Percentiles rank a stretch among this genome's conserved stretches.
These are phyloP conservation scores for Candida endomychidarum DNA, from an alignment of 805 yeast genomes.

Conservation along the genomic window DNA sequence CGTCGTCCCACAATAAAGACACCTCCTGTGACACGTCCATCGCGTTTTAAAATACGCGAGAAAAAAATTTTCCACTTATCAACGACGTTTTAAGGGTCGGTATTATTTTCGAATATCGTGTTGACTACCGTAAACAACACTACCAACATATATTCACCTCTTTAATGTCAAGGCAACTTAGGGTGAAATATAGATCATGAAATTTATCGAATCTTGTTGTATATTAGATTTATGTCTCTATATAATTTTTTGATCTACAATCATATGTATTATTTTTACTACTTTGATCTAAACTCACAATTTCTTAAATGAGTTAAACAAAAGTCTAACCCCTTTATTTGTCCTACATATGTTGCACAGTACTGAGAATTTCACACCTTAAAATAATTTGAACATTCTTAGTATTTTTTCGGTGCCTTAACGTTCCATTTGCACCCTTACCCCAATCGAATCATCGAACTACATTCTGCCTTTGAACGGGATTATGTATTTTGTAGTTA, in stretches of 20 bases:
- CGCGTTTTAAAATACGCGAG: slow-evolving; percentile 8
- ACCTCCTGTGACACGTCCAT: slow-evolving; percentile 9
- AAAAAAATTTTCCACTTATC: slow-evolving; percentile 4
- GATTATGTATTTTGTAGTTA: too few species aligned
- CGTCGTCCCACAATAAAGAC: slow-evolving; percentile 6
- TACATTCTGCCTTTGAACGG: too few species aligned
- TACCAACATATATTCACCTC: too few species aligned
- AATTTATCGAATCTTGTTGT: too few species aligned
- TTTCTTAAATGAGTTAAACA: slow-evolving; percentile 2
- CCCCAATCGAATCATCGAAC: neutral
- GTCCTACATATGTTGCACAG: slow-evolving; percentile 6
- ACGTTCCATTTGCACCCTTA: neutral
- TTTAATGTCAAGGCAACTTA: too few species aligned
- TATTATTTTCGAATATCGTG: neutral
- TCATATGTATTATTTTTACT: neutral
- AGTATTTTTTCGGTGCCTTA: slow-evolving; percentile 2
- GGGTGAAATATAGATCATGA: too few species aligned
- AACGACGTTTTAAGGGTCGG: neutral
- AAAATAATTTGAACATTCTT: neutral
- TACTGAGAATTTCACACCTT: slow-evolving; percentile 1
- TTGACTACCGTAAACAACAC: neutral
- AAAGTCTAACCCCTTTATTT: slow-evolving; percentile 5
- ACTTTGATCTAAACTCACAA: neutral
- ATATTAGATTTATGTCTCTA: too few species aligned
- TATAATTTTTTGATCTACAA: too few species aligned